Conservation (phyloP, 2,329 filamentous ascomycete genomes). For the Tolypocladium nubicola region DNA sequence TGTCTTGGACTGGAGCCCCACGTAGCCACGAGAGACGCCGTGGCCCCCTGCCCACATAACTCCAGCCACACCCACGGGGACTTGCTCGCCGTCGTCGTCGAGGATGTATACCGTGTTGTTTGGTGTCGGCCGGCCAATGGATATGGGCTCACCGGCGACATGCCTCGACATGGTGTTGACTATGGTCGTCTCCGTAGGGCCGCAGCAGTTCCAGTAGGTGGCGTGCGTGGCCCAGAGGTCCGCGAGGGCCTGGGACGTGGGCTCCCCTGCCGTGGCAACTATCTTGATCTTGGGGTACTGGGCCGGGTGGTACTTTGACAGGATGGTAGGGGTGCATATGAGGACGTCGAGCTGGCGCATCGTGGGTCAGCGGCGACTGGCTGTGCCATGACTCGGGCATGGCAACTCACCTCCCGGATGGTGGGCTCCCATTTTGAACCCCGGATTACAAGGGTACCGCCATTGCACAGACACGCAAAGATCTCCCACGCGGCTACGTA, state of each 20-base stretch:
- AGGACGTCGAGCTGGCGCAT: conserved; percentile 35
- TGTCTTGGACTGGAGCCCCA: conserved; percentile 41
- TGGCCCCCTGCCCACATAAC: conserved; percentile 47
- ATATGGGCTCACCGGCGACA: conserved; percentile 30
- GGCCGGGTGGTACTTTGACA: conserved; percentile 35
- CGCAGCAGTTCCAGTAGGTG: conserved; percentile 46
- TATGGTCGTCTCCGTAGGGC: conserved; percentile 49
- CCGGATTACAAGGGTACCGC: conserved; percentile 42
- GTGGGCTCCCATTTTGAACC: conserved; percentile 37
- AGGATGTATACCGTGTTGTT: conserved; percentile 48
- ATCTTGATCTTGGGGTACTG: conserved; percentile 40
- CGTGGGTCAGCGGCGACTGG: not conserved
- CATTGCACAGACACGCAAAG: conserved; percentile 45
- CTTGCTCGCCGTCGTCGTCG: conserved; percentile 32
- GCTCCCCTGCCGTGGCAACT: conserved; percentile 45
- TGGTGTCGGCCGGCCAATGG: conserved; percentile 44
- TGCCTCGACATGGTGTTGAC: conserved; percentile 47
- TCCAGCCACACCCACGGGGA: conserved; percentile 35
- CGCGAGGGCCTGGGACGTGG: conserved; percentile 37
- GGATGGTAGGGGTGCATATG: conserved; percentile 44
- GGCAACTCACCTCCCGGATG: conserved; percentile 28
- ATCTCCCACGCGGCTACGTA: conserved; percentile 48
- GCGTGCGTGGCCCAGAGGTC: conserved; percentile 41
- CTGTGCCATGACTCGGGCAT: not conserved
- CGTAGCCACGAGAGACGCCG: conserved; percentile 44